phyloP scores from a whole-genome alignment of 2,329 filamentous ascomycete species.

The Colletotrichum endophyticum region DNA sequence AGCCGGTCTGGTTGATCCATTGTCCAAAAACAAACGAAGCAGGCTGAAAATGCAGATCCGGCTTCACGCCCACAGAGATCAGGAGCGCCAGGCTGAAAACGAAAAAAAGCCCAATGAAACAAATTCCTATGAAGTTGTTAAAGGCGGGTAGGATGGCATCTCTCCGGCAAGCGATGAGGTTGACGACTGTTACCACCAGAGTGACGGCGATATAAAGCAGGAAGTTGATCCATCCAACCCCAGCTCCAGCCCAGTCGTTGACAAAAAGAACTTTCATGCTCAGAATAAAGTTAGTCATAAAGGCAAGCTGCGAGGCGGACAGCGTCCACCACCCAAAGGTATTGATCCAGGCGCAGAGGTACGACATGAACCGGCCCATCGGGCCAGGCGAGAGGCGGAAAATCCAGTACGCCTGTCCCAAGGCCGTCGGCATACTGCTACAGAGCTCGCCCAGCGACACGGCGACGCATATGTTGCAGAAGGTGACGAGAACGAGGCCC shows the following conservation, averaged over 20 bases:
- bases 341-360: constrained; percentile 66
- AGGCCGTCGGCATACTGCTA: constrained; percentile 63
- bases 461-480: constrained; percentile 58
- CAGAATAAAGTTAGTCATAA: constrained; percentile 63
- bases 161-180: constrained; percentile 55
- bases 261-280: constrained; percentile 60
- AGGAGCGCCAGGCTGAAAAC: constrained; percentile 56
- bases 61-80: constrained; percentile 53
- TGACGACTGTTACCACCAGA: constrained; percentile 50
- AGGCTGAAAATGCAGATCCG: constrained; percentile 49
- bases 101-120: constrained; percentile 57
- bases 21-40: constrained; percentile 56
- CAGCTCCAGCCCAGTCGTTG: constrained; percentile 47
- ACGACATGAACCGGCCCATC: constrained; percentile 54
- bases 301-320: constrained; percentile 59
- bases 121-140: constrained; percentile 61
- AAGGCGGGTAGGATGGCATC: constrained; percentile 51
- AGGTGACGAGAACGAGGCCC: constrained; percentile 56
- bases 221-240: constrained; percentile 57
- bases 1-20: constrained; percentile 57
- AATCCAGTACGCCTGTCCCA: constrained; percentile 66
- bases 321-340: constrained; percentile 65
- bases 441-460: constrained; percentile 60
- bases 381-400: constrained; percentile 42
- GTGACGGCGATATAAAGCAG: constrained; percentile 59